phyloP scores from a whole-genome alignment of 345 rosid species.

The Erysimum cheiranthoides region DNA sequence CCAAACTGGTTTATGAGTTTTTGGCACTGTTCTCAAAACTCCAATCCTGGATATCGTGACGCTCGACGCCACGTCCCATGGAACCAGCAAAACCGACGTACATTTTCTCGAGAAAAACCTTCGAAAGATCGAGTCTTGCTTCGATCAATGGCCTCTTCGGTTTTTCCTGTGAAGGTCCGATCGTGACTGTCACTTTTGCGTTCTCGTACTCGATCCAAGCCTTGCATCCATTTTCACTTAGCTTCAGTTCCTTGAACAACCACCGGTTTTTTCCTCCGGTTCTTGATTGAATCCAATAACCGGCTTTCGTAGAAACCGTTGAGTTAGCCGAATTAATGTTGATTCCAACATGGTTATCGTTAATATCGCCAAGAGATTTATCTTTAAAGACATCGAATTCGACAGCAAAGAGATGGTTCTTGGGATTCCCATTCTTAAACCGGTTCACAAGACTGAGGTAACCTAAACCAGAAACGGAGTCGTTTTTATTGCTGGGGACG shows the following conservation, averaged over 20 bases:
- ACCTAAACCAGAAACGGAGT: conserved; percentile 28
- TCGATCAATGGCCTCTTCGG: conserved; percentile 41
- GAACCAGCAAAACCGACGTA: conserved; percentile 40
- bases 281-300: conserved; percentile 24
- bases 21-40: conserved; percentile 31
- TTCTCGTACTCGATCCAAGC: conserved; percentile 47
- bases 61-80: conserved; percentile 35
- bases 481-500: conserved; percentile 26
- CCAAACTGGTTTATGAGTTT: background rate
- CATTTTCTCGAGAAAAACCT: conserved; percentile 37
- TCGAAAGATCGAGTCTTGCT: conserved; percentile 33
- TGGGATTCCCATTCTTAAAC: conserved; percentile 28
- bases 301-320: conserved; percentile 35
- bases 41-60: conserved; percentile 36
- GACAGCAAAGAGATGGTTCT: conserved; percentile 34
- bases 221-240: conserved; percentile 23
- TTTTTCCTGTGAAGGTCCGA: conserved; percentile 18
- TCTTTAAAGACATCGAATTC: conserved; percentile 36
- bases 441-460: conserved; percentile 40
- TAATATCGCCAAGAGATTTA: conserved; percentile 33
- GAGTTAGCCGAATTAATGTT: conserved; percentile 39
- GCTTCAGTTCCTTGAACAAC: conserved; percentile 36
- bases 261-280: conserved; percentile 6
- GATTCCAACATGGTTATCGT: conserved; percentile 46
- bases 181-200: conserved; percentile 16